Evolutionary conservation across 805 yeast species (phyloP).

Genomic region (Candida ulmi): DNA sequence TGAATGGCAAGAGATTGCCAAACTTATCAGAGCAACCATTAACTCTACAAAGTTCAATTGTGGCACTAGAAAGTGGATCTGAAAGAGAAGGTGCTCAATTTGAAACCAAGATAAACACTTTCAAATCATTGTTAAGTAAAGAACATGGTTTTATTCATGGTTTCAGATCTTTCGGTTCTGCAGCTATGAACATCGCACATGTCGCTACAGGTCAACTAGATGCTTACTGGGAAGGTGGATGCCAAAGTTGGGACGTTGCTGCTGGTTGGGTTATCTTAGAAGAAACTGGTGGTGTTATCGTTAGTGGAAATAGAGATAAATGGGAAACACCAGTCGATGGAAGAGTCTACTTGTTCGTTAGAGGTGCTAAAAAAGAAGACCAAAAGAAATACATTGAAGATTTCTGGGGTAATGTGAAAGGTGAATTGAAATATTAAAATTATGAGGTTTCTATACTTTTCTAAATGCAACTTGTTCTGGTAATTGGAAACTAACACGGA

Average conservation of each 20-base stretch:
- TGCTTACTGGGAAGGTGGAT: constrained; percentile 69
- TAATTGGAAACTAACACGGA: constrained; percentile 72
- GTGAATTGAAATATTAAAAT: constrained; percentile 34
- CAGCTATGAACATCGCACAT: constrained; percentile 56
- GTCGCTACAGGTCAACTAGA: constrained; percentile 56
- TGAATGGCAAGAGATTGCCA: constrained; percentile 38
- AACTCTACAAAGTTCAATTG: constrained; percentile 43
- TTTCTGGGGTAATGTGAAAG: constrained; percentile 46
- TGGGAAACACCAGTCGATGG: constrained; percentile 46
- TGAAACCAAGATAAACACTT: constrained; percentile 43
- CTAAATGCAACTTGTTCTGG: constrained; percentile 63
- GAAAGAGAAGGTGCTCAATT: constrained; percentile 50
- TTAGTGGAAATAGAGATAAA: constrained; percentile 46
- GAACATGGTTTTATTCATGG: constrained; percentile 59
- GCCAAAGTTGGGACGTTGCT: constrained; percentile 65
- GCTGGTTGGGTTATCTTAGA: constrained; percentile 59
- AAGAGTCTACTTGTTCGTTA: constrained; percentile 52
- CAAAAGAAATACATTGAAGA: constrained; percentile 41
- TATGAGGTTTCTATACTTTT: not conserved
- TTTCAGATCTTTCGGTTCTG: constrained; percentile 55
- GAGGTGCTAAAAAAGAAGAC: constrained; percentile 38
- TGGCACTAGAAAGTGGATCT: constrained; percentile 59
- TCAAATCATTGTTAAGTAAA: constrained; percentile 37
- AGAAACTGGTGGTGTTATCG: constrained; percentile 55
- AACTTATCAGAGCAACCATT: constrained; percentile 29